These are phyloP conservation scores for Craterostigma plantagineum DNA, from an alignment of 257 asterid genomes.

Conservation along the genomic window DNA sequence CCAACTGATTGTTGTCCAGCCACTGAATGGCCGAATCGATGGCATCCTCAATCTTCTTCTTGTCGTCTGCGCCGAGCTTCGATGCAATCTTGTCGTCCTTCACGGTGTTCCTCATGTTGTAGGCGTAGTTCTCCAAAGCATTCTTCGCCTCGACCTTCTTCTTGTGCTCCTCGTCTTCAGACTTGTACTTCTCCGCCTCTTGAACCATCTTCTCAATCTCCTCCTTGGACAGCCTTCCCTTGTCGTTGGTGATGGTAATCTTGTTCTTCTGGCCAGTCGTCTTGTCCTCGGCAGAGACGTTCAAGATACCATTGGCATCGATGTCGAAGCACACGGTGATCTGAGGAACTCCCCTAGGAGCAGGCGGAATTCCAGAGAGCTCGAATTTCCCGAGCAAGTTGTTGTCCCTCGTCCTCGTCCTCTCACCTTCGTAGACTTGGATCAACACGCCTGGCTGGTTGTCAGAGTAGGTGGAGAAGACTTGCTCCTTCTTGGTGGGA, in stretches of 20 bases:
- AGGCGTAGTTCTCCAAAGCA: conserved; percentile 13
- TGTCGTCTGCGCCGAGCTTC: conserved; percentile 12
- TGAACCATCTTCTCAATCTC: conserved; percentile 17
- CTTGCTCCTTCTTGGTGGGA: conserved; percentile 16
- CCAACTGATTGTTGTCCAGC: conserved; percentile 21
- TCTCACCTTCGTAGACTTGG: conserved; percentile 14
- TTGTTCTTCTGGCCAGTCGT: conserved; percentile 15
- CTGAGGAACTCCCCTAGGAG: conserved; percentile 14
- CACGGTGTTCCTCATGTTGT: conserved; percentile 16
- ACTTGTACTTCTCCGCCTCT: conserved; percentile 12
- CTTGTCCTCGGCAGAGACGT: conserved; percentile 15
- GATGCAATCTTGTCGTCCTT: conserved; percentile 16
- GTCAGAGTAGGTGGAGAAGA: conserved; percentile 14
- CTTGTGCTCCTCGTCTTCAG: conserved; percentile 14
- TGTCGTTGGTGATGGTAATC: conserved; percentile 16
- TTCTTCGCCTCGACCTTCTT: conserved; percentile 15
- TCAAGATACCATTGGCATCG: conserved; percentile 15
- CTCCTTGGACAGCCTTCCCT: conserved; percentile 14
- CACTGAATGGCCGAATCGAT: conserved; percentile 17
- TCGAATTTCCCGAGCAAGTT: conserved; percentile 13
- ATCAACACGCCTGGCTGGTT: conserved; percentile 13
- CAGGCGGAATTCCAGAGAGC: conserved; percentile 16
- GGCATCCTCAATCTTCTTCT: conserved; percentile 19
- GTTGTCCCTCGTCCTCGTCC: conserved; percentile 14
- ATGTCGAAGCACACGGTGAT: conserved; percentile 14